phyloP scores from a whole-genome alignment of 2,329 filamentous ascomycete genomes.

The Xylogone sp. region DNA sequence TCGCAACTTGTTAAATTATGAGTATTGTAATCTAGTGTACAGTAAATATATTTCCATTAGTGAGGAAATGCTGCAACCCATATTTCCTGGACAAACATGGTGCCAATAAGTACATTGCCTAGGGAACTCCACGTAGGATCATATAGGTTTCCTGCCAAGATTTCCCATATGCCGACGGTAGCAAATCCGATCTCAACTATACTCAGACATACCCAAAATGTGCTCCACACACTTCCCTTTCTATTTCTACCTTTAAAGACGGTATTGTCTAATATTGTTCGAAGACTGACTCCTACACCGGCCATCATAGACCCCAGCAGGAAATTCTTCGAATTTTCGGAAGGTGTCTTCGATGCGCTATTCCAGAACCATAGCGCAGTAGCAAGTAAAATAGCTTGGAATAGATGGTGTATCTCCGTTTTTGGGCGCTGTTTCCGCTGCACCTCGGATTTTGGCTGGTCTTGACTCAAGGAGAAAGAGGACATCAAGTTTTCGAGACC shows the following conservation, averaged over 20 bases:
- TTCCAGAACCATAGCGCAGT: constrained; percentile 14
- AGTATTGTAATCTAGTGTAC: too few relatives aligned
- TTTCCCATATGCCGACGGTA: constrained; percentile 6
- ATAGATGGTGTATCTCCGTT: constrained; percentile 2
- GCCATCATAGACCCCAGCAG: constrained; percentile 8
- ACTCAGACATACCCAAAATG: constrained; percentile 6
- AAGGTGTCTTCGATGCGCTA: constrained; percentile 3
- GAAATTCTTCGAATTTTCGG: constrained; percentile 7
- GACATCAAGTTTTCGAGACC: constrained; percentile 15
- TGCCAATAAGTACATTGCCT: constrained; percentile 8
- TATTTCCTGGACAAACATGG: constrained; percentile 11
- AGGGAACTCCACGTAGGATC: constrained; percentile 5
- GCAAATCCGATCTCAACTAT: constrained; percentile 2
- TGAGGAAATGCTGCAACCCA: constrained; percentile 8
- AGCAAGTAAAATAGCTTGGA: constrained; percentile 7
- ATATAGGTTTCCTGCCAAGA: constrained; percentile 3
- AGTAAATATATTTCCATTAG: neutral
- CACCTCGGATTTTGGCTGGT: constrained; percentile 1
- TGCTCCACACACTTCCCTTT: neutral
- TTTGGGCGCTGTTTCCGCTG: neutral
- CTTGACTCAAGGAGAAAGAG: constrained; percentile 12
- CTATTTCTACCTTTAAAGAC: neutral
- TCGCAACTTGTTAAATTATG: too few relatives aligned
- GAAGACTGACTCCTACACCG: constrained; percentile 6
- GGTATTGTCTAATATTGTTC: constrained; percentile 13